Evolutionary conservation across 805 yeast species (phyloP).

Genomic region (Spathaspora passalidarum): DNA sequence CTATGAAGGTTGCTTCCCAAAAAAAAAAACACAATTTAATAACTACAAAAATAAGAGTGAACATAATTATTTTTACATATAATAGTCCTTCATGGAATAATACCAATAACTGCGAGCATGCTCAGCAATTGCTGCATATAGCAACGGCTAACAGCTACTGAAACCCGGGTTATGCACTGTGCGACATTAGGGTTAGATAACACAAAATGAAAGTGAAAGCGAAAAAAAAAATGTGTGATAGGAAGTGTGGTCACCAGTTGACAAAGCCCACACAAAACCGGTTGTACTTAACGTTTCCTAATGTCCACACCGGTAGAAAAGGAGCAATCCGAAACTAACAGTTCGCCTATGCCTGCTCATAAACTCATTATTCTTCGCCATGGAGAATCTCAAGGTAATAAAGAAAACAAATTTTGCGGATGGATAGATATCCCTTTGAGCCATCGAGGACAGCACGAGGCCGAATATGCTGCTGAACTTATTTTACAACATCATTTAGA

Average conservation of each 20-base stretch:
- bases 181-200: no score
- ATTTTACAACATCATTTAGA: slow-evolving; percentile 23
- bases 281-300: no score
- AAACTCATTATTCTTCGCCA: slow-evolving; percentile 42
- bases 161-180: neutral
- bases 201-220: neutral
- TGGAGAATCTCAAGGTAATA: slow-evolving; percentile 44
- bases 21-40: no score
- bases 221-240: neutral
- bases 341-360: slow-evolving; percentile 16
- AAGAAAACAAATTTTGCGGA: slow-evolving; percentile 43
- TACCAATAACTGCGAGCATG: no score
- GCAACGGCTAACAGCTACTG: no score
- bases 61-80: no score
- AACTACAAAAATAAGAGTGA: no score
- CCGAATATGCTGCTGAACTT: slow-evolving; percentile 35
- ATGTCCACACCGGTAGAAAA: neutral
- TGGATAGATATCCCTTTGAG: slow-evolving; percentile 44
- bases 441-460: slow-evolving; percentile 37
- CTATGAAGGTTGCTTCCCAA: no score
- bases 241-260: neutral
- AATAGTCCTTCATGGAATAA: no score
- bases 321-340: neutral
- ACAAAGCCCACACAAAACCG: neutral
- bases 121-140: no score